Evolutionary conservation across 768 basidiomycete species (phyloP), one percentile per base, ranked within the genome.

Genomic region (Kwoniella sp.): DNA sequence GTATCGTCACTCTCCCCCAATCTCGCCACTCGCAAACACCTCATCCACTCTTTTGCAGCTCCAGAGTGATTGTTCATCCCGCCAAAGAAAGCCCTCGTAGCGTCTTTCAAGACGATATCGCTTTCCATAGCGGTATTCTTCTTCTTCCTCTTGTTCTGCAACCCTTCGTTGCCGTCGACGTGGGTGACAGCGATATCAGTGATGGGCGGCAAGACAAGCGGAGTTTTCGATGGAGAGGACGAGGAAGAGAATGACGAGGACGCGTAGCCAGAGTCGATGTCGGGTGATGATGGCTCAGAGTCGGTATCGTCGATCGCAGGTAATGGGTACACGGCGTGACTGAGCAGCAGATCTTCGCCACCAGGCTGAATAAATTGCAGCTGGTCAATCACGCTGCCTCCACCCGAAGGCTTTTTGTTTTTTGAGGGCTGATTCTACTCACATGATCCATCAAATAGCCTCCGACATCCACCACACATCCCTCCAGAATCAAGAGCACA

Each of bases 21-120:
- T 41, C 62, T 71, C 2, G 78, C 75, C 1, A 79, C 73, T 23
- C 75, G 51, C 26, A 79, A 41, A 68, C 75, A 74, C 53, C 75
- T 59, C 78, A 79, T 79, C 67, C 68, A 62, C 38, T 76, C 78
- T 53, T 73, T 79, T 12, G 78, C 78, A 8, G 78, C 78, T 28
- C 59, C 69, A 22, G 87, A 87, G 71, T 90, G 89, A 61, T 86
- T 86, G 73, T 90, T 92, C 71, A 89, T 80, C 15, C 89, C 89
- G 17, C 89, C 89, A 61, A 85, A 83, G 81, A 89, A 90, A 0
- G 89, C 87, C 84, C 85, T 85, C 5, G 84, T 84, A 0, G 87
- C 87, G 53, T 87, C 84, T 61, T 78, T 79, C 79, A 82, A 65
- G 13, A 29, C 47, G 3, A 63, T 59, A 3, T 45, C 41, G 41